Base-by-base conservation (phyloP, 805 yeast genomes). In the Metschnikowia baotianmanensis region DNA sequence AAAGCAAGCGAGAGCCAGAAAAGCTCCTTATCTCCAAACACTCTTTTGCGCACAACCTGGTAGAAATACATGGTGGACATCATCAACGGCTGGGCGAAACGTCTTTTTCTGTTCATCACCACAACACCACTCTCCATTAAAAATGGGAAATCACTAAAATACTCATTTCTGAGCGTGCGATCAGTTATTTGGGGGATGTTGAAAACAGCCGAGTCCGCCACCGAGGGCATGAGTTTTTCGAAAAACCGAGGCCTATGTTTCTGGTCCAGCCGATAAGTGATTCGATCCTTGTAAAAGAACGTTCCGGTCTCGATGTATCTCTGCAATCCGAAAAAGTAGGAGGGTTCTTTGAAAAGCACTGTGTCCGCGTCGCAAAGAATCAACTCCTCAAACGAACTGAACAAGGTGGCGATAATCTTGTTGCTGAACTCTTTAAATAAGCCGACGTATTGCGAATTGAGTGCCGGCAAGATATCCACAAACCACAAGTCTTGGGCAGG, bases 291-390 rank as follows among this genome's bases (percentile, higher is more conserved):
- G 40, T 40, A 48, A 37, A 48, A 48, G 13, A 33, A 20, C 6
- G 52, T 62, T 53, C 69, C 67, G 3, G 63, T 56, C 4, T 58
- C 52, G 27, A 52, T 41, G 51, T 64, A 74, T 18, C 61, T 61
- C 12, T 53, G 46, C 19, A 65, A 49, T 11, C 62, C 49, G 42
- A 72, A 65, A 45, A 73, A 58, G 34, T 45, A 42, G 6, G 38
- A 34, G 2, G 49, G 34, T 10, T 63, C 34, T 12, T 65, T 59
- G 33, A 75, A 58, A 1, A 77, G 67, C 1, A 77, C 74, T 0
- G 72, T 61, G 46, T 74, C 80, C 2, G 80, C 79, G 49, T 79
- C 84, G 11, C 78, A 40, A 23, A 78, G 58, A 8, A 79, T 57
- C 5, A 41, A 33, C 16, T 50, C 51, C 16, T 43, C 52, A 13